A percentile compares a stretch with the other conserved stretches of the same genome.
phyloP scores from a whole-genome alignment of 345 rosid species.

The Excoecaria cochinchinensis region DNA sequence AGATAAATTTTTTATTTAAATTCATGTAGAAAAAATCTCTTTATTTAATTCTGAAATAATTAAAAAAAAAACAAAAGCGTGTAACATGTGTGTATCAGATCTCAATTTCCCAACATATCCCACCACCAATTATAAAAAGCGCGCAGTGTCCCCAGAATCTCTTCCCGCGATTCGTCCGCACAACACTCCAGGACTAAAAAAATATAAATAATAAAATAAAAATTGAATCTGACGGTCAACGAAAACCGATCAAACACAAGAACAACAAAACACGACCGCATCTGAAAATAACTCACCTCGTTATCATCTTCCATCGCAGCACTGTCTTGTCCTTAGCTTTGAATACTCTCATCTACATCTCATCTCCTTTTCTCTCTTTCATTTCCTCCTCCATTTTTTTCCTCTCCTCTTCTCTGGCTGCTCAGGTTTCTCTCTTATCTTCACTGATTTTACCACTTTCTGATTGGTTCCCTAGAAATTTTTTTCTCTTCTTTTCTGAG shows the following conservation, averaged over 20 bases:
- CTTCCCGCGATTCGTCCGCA: neutral
- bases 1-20: no score
- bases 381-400: conserved; percentile 21
- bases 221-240: neutral
- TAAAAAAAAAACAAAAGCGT: neutral
- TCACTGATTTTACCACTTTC: neutral
- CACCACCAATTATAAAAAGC: neutral
- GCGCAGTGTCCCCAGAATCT: neutral
- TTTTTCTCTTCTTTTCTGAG: neutral
- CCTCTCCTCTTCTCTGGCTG: conserved; percentile 24
- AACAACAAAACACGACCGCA: neutral
- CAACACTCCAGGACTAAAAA: neutral
- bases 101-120: neutral
- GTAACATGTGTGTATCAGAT: conserved; percentile 4
- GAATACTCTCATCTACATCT: neutral
- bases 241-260: neutral
- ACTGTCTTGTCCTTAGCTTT: neutral
- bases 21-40: no score
- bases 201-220: neutral
- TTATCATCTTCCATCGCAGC: conserved; percentile 6
- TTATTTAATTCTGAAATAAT: no score
- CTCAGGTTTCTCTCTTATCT: conserved; percentile 14
- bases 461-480: neutral
- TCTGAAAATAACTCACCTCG: neutral
- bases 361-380: conserved; percentile 15